Conservation (phyloP, 805 yeast species). For the Metschnikowia henanensis region DNA sequence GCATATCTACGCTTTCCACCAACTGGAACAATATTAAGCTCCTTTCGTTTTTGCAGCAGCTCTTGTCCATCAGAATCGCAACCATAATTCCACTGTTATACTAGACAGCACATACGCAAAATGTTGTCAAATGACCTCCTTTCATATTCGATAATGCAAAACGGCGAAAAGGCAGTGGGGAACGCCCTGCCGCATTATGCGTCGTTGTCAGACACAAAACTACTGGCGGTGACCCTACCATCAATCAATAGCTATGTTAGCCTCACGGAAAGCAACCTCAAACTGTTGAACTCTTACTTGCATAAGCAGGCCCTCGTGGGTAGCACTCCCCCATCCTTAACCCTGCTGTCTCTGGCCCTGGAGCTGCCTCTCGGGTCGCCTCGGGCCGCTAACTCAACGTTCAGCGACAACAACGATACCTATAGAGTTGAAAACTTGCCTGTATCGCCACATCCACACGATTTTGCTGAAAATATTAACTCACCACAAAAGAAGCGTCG, state of each 20-base stretch:
- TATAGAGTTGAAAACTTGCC: neutral
- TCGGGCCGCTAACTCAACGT: conserved; percentile 2
- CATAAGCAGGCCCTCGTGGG: conserved; percentile 5
- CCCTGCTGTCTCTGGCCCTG: conserved; percentile 21
- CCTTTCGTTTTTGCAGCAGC: neutral
- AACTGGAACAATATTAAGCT: too few relatives aligned
- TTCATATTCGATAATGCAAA: conserved; percentile 41
- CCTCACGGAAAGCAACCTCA: conserved; percentile 22
- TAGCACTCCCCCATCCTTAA: conserved; percentile 19
- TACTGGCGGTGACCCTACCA: conserved; percentile 14
- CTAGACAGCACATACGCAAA: neutral
- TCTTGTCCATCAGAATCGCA: too few relatives aligned
- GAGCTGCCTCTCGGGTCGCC: conserved; percentile 23
- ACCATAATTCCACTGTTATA: neutral
- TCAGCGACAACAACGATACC: neutral
- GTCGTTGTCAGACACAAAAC: conserved; percentile 8
- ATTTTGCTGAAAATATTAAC: neutral
- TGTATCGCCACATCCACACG: neutral
- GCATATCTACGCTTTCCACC: too few relatives aligned
- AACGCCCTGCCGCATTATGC: conserved; percentile 20
- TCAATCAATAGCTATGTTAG: conserved; percentile 17
- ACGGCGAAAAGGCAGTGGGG: conserved; percentile 21
- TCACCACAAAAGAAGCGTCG: conserved; percentile 35
- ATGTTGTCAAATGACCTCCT: conserved; percentile 31
- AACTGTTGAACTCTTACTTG: conserved; percentile 17